Conservation (phyloP, 495 filamentous ascomycete genomes). For the Hyaloscypha hepaticicola region DNA sequence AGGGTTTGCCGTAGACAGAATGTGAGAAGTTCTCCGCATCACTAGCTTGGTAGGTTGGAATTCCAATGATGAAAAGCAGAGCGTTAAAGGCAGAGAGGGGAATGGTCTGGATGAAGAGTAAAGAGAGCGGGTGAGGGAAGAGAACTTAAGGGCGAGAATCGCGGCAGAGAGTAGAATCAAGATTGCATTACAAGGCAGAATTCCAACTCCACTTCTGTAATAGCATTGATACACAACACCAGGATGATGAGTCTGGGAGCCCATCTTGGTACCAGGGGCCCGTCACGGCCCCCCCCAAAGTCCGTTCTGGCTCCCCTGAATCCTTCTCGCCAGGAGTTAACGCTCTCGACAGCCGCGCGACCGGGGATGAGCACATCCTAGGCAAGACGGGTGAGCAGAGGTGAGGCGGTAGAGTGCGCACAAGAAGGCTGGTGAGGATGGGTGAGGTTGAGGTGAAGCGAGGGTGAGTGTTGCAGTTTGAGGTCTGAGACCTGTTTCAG, state of each 20-base stretch:
- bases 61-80: constrained; percentile 10
- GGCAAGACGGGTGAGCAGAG: too few relatives aligned
- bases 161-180: constrained; percentile 16
- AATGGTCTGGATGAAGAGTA: constrained; percentile 11
- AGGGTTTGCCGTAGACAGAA: too few relatives aligned
- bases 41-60: not conserved
- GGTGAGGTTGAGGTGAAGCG: not conserved
- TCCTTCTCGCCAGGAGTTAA: too few relatives aligned
- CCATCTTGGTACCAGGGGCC: constrained; percentile 3
- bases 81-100: constrained; percentile 10
- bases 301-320: too few relatives aligned
- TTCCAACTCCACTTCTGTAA: constrained; percentile 16
- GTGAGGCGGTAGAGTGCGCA: too few relatives aligned
- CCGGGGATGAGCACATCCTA: too few relatives aligned
- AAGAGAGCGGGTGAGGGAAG: constrained; percentile 12
- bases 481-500: too few relatives aligned
- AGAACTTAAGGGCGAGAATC: constrained; percentile 7
- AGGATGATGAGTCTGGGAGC: constrained; percentile 10
- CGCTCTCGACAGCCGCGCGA: too few relatives aligned
- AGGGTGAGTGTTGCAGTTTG: not conserved
- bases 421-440: too few relatives aligned
- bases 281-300: constrained; percentile 2
- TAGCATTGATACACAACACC: constrained; percentile 10
- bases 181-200: constrained; percentile 17
- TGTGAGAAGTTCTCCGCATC: not conserved